These are phyloP conservation scores for Mrakia gelida DNA, from an alignment of 768 basidiomycete species.

Conservation along the genomic window DNA sequence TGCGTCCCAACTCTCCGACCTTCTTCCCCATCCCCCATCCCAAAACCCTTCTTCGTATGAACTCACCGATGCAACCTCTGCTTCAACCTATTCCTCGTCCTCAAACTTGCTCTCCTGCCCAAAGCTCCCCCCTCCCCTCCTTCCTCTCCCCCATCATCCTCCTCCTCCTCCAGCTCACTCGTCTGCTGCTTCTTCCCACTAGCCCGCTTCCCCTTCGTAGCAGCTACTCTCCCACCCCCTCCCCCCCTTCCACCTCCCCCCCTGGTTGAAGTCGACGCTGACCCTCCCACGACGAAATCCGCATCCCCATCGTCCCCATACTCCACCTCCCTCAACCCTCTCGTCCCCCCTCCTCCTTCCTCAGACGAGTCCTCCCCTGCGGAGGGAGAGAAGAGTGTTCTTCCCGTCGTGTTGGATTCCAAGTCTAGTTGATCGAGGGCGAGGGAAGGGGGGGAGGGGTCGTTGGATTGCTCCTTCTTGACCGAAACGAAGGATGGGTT, in stretches of 20 bases:
- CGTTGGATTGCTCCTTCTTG: not conserved
- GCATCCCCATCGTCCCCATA: not conserved
- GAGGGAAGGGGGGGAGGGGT: not conserved
- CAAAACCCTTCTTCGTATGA: too few species aligned
- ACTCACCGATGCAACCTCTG: not conserved
- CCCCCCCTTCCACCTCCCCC: not conserved
- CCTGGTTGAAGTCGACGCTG: too few species aligned
- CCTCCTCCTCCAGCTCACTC: not conserved
- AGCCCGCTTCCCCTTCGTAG: not conserved
- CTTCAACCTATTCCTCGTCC: slow-evolving; percentile 16
- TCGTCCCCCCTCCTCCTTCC: not conserved
- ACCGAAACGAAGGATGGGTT: not conserved
- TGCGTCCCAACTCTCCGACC: too few species aligned
- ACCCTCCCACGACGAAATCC: not conserved
- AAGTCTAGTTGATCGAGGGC: not conserved
- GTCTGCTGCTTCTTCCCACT: not conserved
- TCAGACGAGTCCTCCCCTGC: not conserved
- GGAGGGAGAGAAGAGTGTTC: not conserved
- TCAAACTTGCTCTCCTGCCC: not conserved
- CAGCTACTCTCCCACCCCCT: not conserved
- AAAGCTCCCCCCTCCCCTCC: not conserved
- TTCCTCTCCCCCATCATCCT: not conserved
- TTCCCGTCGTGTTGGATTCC: not conserved
- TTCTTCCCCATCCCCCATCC: too few species aligned
- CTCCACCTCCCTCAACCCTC: not conserved